Conservation (phyloP, 2,329 filamentous ascomycete genomes). For the Thermothelomyces thermophilus region DNA sequence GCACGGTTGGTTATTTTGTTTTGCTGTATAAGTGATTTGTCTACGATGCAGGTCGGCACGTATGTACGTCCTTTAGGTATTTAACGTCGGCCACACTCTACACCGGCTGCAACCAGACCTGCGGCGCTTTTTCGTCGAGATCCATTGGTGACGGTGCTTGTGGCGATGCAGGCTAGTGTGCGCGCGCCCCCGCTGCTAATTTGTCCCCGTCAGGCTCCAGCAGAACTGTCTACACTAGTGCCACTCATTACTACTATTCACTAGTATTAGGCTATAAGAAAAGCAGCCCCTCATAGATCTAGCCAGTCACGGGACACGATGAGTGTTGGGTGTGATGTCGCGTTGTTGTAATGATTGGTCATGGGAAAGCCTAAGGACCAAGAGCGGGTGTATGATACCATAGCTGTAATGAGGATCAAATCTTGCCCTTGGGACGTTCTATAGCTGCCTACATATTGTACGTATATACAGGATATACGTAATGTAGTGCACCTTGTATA, state of each 20-base stretch:
- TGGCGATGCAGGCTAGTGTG: conserved; percentile 2
- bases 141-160: not conserved
- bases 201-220: not conserved
- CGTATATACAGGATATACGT: too few relatives aligned
- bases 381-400: not conserved
- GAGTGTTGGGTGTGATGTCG: not conserved
- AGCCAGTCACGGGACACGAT: not conserved
- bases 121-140: not conserved
- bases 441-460: too few relatives aligned
- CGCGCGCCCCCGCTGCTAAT: not conserved
- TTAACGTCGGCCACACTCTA: too few relatives aligned
- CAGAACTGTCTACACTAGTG: not conserved
- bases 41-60: too few relatives aligned
- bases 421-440: too few relatives aligned
- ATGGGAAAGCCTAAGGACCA: not conserved
- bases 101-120: not conserved
- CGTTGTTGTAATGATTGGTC: not conserved
- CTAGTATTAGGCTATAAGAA: too few relatives aligned
- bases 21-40: too few relatives aligned
- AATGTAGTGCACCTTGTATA: too few relatives aligned
- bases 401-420: too few relatives aligned
- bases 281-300: not conserved
- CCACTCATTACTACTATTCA: too few relatives aligned
- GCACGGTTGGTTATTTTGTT: too few relatives aligned
- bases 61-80: too few relatives aligned